Evolutionary conservation across 768 basidiomycete species (phyloP).

Genomic region (Leccinum obscurum): DNA sequence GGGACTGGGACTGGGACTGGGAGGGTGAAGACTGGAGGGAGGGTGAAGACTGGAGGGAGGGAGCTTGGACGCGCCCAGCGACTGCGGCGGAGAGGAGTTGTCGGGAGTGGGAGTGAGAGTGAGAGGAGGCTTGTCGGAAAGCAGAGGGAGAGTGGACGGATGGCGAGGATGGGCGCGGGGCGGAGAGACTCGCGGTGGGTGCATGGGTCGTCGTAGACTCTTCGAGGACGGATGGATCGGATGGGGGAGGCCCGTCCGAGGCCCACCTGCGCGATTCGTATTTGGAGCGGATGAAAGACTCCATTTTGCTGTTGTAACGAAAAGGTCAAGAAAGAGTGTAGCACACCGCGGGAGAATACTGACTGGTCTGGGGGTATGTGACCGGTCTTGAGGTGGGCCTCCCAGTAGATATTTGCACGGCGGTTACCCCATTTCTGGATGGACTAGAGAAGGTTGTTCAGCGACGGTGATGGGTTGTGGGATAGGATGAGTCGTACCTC

Average conservation of each 20-base stretch:
- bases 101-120: conserved; percentile 23
- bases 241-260: conserved; percentile 80
- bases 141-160: conserved; percentile 26
- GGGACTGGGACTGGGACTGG: conserved; percentile 9
- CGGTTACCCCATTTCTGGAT: conserved; percentile 95
- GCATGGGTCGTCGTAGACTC: conserved; percentile 13
- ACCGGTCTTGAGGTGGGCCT: conserved; percentile 88
- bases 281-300: conserved; percentile 95
- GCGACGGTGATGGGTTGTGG: background rate
- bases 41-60: conserved; percentile 2
- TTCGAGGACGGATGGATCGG: conserved; percentile 80
- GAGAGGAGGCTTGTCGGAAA: conserved; percentile 15
- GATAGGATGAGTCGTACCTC: conserved; percentile 46
- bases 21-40: conserved; percentile 1
- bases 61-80: conserved; percentile 26
- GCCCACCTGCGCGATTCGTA: conserved; percentile 96
- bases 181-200: conserved; percentile 21
- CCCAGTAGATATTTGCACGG: conserved; percentile 95
- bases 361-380: conserved; percentile 95
- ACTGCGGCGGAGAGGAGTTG: conserved; percentile 41
- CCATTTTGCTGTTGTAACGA: conserved; percentile 75
- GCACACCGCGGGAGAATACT: conserved; percentile 32
- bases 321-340: background rate
- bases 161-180: conserved; percentile 32
- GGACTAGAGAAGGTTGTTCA: conserved; percentile 41